Evolutionary conservation across 306 rosid genomes (phyloP), one percentile per base, ranked within the genome.

Genomic region (Medicago lupulina): DNA sequence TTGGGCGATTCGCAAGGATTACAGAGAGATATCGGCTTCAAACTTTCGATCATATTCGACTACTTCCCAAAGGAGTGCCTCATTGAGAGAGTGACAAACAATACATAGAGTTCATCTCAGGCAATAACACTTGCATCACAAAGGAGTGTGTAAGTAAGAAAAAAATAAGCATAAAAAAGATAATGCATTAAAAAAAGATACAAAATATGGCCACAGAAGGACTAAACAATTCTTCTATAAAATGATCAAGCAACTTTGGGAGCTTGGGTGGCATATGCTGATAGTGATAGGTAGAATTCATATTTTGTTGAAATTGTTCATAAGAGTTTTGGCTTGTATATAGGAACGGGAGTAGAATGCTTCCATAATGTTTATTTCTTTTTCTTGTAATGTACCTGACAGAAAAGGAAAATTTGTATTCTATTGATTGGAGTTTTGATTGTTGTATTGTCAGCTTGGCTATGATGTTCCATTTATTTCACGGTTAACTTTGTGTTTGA

Each of bases 1-100:
- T 39, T 96, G 99, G 98, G 50, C 90, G 49, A 96, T 96, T 79
- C 96, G 99, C 63, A 96, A 90, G 86, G 97, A 92, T 70, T 83
- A 85, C 76, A 83, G 88, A 73, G 97, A 89, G 78, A 38, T 83
- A 23, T 61, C 87, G 63, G 88, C 83, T 80, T 59, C 87, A 14
- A 88, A 89, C 70, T 77, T 87, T 43, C 84, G 81, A 81, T 92
- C 97, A 19, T 64, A 44, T 75, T 92, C 98, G 67, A 57, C 91
- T 2, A 34, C 70, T 69, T 89, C 97, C 25, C 89, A 76, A 39
- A 81, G 82, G 82, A 87, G 83, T 21, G 12, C 59, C 70, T 85
- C 87, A 67, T n/a, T 76, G 18, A 70, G 74, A 55, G 75, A 76
- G 68, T 82, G 79, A 83, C 61, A 73, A 76, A 21, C n/a, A n/a